Base-by-base conservation (phyloP, 805 yeast genomes). In the Teunomyces tritomae region DNA sequence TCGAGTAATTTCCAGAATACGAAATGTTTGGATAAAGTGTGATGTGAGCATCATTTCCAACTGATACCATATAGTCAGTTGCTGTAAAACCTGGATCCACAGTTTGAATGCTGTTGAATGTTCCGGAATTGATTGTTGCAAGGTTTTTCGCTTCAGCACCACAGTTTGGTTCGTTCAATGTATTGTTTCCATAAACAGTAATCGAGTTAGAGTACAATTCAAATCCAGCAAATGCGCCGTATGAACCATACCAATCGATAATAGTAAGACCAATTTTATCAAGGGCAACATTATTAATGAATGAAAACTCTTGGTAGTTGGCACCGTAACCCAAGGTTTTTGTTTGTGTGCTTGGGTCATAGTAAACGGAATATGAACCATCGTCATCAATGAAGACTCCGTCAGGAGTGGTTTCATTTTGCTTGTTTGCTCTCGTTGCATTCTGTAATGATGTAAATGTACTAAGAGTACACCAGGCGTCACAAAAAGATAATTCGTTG, bases 401-500 rank as follows among this genome's bases (percentile, higher is more conserved):
- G 39, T 49, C 57, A 3, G 53, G 48, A 2, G 61, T 52, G 7
- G 63, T 51, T n/a, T 58, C 49, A 43, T 70, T 59, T 7, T 62
- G 50, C 9, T 40, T 44, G 44, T 67, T 65, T 1, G 43, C 29
- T 7, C 61, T 57, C 3, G 64, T 59, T 16, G 59, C 49, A 10
- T 68, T 57, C 10, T 57, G 36, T 41, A 85, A 62, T 2, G 63
- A 58, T 0, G 72, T 48, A 9, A 64, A 62, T 27, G 74, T 73
- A 1, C 77, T 67, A 24, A 92, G 70, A 0, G 97, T 96, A 65
- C 99, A 94, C 78, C 80, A 85, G 0, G 96, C 95, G 64, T 90
- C 96, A 72, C 99, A 94, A 59, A 70, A 69, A 11, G 68, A 62
- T 3, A 77, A 44, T n/a, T 73, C 67, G 43, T 85, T 82, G 2